phyloP scores from a whole-genome alignment of 495 filamentous ascomycete species.

The Aspergillus homomorphus region DNA sequence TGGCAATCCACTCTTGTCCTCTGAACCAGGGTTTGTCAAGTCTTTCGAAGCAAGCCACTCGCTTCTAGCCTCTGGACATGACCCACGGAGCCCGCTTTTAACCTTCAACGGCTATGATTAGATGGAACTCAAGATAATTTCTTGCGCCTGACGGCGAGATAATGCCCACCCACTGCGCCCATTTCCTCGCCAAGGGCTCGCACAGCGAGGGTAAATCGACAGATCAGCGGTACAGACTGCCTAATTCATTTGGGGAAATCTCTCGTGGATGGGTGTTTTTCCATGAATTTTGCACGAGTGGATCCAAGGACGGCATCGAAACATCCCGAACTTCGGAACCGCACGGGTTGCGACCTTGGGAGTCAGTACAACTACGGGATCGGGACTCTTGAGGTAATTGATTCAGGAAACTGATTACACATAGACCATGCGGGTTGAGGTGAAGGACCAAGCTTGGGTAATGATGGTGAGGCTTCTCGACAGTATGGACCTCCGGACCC shows the following conservation, averaged over 20 bases:
- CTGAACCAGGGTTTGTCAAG: not conserved
- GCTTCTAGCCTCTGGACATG: not conserved
- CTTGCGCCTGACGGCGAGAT: not conserved
- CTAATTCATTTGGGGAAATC: not conserved
- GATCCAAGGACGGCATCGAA: not conserved
- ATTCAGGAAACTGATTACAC: not conserved
- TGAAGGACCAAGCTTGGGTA: not conserved
- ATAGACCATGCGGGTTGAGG: not conserved
- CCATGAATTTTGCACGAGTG: not conserved
- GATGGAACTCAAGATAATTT: not conserved
- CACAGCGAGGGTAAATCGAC: not conserved
- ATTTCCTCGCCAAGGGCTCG: not conserved
- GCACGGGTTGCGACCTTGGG: not conserved
- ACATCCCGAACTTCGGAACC: not conserved
- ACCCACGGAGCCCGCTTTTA: constrained; percentile 1
- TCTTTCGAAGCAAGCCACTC: not conserved
- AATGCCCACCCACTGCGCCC: not conserved
- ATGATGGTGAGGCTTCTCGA: not conserved
- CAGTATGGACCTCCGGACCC: not conserved
- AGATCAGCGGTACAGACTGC: not conserved
- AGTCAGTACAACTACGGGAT: not conserved
- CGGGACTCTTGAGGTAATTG: not conserved
- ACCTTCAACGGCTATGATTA: not conserved
- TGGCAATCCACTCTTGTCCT: not conserved
- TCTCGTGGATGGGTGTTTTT: not conserved